Evolutionary conservation across 345 rosid genomes (phyloP), one percentile per base, ranked within the genome.

Genomic region (Iberis pinnata): DNA sequence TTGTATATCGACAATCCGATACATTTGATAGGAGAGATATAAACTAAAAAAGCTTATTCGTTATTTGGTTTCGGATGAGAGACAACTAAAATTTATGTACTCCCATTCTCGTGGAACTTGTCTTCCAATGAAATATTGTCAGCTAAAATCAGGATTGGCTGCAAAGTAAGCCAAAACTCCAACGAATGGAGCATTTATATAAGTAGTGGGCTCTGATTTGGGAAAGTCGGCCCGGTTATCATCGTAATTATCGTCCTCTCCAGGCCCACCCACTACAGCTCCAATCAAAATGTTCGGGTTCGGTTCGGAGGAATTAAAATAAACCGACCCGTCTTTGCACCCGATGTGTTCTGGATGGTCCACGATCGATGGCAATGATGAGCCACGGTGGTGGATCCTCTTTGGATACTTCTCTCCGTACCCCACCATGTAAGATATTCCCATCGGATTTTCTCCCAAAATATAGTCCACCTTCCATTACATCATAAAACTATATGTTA

Each of bases 161-260:
- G 88, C 88, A 67, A 92, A 81, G 54, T 78, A 88, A 35, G 97
- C 94, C 50, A 88, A 83, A 35, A 80, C 97, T 6, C 98, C 98
- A 16, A 92, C 97, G 55, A 88, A 85, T 8, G 98, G 95, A 18
- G 98, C 98, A 60, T 88, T 92, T 39, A 92, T 92, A 41, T 92
- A 88, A 3, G 98, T 92, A 0, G 98, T 83, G 1, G 97, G 97
- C 72, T 92, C 98, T 1, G 97, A 76, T 71, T 78, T 85, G 77
- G 71, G 71, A 51, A 73, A 92, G 69, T 92, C 90, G 1, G 45
- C 76, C 46, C 98, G 68, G 26, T 75, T 73, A 53, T 92, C 98
- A 0, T 55, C 78, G 37, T 76, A 92, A 0, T 16, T 57, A 51
- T 92, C 98, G 31, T 85, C 97, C 41, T 78, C 78, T 1, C 74